Evolutionary conservation across 23 red algal species (phyloP), one percentile per base, ranked within the genome.

Genomic region (Gracilaria vermiculophylla): DNA sequence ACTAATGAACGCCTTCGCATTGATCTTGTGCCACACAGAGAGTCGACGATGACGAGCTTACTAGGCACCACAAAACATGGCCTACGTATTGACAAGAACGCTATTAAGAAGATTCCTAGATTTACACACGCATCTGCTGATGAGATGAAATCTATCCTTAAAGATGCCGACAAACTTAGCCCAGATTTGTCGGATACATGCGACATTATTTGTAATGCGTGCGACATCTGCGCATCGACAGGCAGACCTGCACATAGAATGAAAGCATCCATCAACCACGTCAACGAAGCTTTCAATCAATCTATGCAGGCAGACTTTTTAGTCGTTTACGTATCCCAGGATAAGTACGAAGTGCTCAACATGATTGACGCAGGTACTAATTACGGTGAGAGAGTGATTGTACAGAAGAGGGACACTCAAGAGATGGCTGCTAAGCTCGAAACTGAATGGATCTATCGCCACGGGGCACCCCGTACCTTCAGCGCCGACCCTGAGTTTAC

Each of bases 401-500:
- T 43, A 51, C 55, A 17, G 10, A 69, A 44, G 25, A 19, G 80
- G 20, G 39, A 62, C 37, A 57, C 80, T 43, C 8, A 49, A 4
- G 24, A 69, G 7, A 83, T 83, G 57, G 16, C n/a, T 33, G 39
- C 37, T 17, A 60, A 67, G 57, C 56, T 83, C 27, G 80, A 65
- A 60, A 67, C 80, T 9, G 58, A 69, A 45, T 83, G 80, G 80
- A 49, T 83, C 19, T 83, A 69, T 39, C 58, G 45, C 48, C 80
- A 83, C 47, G 80, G 80, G 15, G 80, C 80, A 69, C 54, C 80
- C 17, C 33, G 42, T 42, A 42, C 3, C 21, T 83, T 83, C 35
- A 83, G 80, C 62, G 80, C 80, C 21, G 80, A 83, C 35, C 80
- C 29, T 25, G 80, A 83, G 56, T 83, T 83, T 45, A 49, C 39